Percentiles rank a stretch among this genome's conserved stretches.
Conservation (phyloP, 495 filamentous ascomycete species). For the Terfezia boudieri region DNA sequence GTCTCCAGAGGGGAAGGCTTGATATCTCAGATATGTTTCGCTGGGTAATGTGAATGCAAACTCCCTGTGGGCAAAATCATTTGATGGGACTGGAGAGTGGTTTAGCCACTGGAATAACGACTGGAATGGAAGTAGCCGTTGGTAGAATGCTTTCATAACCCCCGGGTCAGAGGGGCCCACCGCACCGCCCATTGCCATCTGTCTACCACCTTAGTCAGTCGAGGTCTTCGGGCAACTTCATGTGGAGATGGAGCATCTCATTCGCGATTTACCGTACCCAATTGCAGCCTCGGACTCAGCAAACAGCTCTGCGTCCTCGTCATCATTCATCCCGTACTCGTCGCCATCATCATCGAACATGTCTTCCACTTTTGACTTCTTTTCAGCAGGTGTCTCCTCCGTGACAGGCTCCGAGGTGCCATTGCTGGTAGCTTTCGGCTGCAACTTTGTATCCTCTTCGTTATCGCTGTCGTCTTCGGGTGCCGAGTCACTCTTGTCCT, state of each 20-base stretch:
- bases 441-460: not conserved
- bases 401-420: not conserved
- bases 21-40: conserved; percentile 79
- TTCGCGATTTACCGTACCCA: conserved; percentile 9
- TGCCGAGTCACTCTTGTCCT: conserved; percentile 2
- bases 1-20: conserved; percentile 68
- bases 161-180: conserved; percentile 41
- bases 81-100: conserved; percentile 62
- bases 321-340: not conserved
- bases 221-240: not conserved
- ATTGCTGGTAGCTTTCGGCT: not conserved
- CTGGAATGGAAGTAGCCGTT: conserved; percentile 86
- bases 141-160: conserved; percentile 77
- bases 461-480: conserved; percentile 1
- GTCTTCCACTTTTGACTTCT: not conserved
- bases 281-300: not conserved
- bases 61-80: conserved; percentile 80
- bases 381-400: not conserved
- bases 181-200: not conserved
- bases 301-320: conserved; percentile 1
- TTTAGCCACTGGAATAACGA: conserved; percentile 97
- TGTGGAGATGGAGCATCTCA: not conserved
- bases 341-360: conserved; percentile 1
- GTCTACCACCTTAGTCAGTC: too few relatives aligned
- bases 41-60: conserved; percentile 83